Conservation (phyloP, 306 rosid genomes). For the Cucumis hystrix region DNA sequence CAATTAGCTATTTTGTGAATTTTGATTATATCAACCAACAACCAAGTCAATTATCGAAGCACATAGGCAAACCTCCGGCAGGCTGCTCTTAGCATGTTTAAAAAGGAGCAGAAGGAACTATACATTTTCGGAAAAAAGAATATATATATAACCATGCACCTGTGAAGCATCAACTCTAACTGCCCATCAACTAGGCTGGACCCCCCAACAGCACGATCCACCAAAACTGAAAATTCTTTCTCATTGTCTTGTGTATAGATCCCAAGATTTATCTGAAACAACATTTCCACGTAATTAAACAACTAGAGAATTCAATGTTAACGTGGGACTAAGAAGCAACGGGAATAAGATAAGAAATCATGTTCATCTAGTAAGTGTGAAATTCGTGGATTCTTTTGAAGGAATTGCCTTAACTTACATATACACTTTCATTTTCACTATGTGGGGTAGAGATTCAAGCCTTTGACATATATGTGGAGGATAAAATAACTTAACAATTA, state of each 20-base stretch:
- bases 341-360: not conserved
- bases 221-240: conserved; percentile 38
- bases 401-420: not conserved
- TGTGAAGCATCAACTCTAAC: conserved; percentile 45
- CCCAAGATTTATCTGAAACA: conserved; percentile 36
- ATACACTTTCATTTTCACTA: not conserved
- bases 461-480: not conserved
- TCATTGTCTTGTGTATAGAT: conserved; percentile 30
- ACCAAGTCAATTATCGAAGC: not conserved
- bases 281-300: not conserved
- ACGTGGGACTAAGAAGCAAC: not conserved
- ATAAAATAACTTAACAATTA: not conserved
- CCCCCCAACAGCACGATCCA: conserved; percentile 38
- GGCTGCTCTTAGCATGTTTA: not conserved
- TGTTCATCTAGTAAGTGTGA: not conserved
- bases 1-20: not conserved
- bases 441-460: not conserved
- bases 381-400: not conserved
- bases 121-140: not conserved
- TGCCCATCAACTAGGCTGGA: conserved; percentile 36
- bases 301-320: not conserved
- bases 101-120: not conserved
- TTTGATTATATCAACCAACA: not conserved
- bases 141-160: conserved; percentile 12
- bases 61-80: not conserved